Evolutionary conservation across 768 basidiomycete genomes (phyloP).

Genomic region (Boletus sp.): DNA sequence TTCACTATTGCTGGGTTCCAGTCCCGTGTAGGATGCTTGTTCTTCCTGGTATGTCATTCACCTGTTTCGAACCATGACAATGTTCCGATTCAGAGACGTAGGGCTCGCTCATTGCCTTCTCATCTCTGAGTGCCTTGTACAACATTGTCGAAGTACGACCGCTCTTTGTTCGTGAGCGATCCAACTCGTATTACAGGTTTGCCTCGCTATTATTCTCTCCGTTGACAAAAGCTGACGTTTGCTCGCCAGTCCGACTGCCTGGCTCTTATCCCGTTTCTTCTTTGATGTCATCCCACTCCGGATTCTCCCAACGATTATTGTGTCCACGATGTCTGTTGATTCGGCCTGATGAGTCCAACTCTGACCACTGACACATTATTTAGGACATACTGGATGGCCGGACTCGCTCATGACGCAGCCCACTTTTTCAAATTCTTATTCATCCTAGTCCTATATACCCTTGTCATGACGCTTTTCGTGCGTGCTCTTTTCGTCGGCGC

Average conservation of each 20-base stretch:
- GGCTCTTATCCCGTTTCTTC: slow-evolving; percentile 83
- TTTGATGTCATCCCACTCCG: slow-evolving; percentile 90
- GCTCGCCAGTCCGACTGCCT: slow-evolving; percentile 69
- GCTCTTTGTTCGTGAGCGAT: slow-evolving; percentile 87
- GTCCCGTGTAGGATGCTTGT: slow-evolving; percentile 86
- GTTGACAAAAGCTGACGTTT: background rate
- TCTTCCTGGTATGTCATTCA: slow-evolving; percentile 68
- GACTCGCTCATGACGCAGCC: slow-evolving; percentile 70
- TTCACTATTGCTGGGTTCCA: slow-evolving; percentile 90
- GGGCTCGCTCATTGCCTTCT: slow-evolving; percentile 91
- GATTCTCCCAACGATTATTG: slow-evolving; percentile 83
- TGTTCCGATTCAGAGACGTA: slow-evolving; percentile 26
- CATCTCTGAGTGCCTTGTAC: slow-evolving; percentile 83
- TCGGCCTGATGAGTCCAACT: background rate
- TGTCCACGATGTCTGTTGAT: slow-evolving; percentile 69
- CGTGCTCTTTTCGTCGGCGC: slow-evolving; percentile 26
- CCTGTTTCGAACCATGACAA: background rate
- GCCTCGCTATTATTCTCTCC: slow-evolving; percentile 1
- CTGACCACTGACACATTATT: slow-evolving; percentile 4
- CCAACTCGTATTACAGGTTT: slow-evolving; percentile 81
- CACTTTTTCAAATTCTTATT: slow-evolving; percentile 95
- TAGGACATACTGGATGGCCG: slow-evolving; percentile 95
- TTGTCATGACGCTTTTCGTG: slow-evolving; percentile 85
- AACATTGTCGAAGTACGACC: slow-evolving; percentile 82
- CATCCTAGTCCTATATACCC: slow-evolving; percentile 79